Evolutionary conservation across 1,284 basidiomycete species (phyloP).

Genomic region (Polyporus tsugae): DNA sequence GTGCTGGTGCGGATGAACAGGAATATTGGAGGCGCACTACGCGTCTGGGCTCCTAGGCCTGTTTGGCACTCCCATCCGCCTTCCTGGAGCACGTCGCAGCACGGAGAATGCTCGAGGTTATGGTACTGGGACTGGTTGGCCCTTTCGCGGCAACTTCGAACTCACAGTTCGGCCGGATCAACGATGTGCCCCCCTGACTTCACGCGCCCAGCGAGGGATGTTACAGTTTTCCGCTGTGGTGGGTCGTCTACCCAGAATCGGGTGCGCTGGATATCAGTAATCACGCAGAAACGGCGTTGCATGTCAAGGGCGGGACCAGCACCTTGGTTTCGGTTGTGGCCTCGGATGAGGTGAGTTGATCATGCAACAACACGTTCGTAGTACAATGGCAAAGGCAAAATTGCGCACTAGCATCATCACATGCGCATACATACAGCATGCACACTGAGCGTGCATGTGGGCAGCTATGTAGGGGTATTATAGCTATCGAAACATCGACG

Average conservation of each 20-base stretch:
- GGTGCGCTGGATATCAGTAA: neutral
- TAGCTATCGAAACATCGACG: constrained; percentile 5
- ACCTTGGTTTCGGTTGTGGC: neutral
- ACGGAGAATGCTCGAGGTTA: neutral
- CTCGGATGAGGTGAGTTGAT: neutral
- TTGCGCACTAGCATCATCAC: neutral
- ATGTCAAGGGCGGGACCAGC: neutral
- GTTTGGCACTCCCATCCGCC: neutral
- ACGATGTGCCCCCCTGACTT: neutral
- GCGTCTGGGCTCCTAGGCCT: neutral
- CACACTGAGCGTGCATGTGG: constrained; percentile 17
- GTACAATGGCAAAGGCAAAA: too few species aligned
- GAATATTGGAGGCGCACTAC: neutral
- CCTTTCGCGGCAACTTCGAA: neutral
- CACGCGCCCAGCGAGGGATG: constrained; percentile 1
- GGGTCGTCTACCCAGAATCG: neutral
- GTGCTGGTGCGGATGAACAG: neutral
- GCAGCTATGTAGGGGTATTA: constrained; percentile 15
- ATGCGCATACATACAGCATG: neutral
- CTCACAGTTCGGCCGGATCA: constrained; percentile 6
- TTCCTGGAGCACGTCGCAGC: neutral
- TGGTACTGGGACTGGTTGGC: neutral
- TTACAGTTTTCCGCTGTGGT: neutral
- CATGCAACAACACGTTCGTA: neutral
- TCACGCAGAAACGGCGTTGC: neutral